Conservation (phyloP, 2,329 filamentous ascomycete genomes). For the Parasarocladium wereldwijsianum region DNA sequence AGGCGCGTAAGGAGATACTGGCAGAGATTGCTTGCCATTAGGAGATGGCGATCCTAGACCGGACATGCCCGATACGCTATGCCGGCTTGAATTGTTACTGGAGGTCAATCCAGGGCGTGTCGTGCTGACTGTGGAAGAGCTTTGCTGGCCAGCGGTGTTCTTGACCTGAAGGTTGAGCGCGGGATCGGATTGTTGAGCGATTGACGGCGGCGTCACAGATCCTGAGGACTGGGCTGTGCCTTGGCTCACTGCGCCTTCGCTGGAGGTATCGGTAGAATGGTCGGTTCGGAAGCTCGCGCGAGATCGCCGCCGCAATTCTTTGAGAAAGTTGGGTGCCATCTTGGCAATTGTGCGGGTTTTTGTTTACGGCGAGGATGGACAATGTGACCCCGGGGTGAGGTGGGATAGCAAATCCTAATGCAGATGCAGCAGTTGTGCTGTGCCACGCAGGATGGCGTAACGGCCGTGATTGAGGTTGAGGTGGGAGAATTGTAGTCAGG, state of each 20-base stretch:
- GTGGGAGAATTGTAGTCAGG: too few relatives aligned
- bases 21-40: conserved; percentile 39
- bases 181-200: conserved; percentile 50
- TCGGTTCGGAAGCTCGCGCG: conserved; percentile 57
- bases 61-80: conserved; percentile 50
- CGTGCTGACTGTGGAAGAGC: conserved; percentile 13
- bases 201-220: conserved; percentile 62
- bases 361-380: too few relatives aligned
- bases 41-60: conserved; percentile 41
- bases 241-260: conserved; percentile 37
- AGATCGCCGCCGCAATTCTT: conserved; percentile 62
- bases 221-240: conserved; percentile 51
- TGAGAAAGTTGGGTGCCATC: conserved; percentile 20
- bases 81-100: conserved; percentile 33
- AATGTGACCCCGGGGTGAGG: too few relatives aligned
- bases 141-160: conserved; percentile 16
- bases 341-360: too few relatives aligned
- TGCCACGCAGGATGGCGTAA: too few relatives aligned
- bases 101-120: conserved; percentile 20
- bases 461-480: too few relatives aligned
- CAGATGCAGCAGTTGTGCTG: too few relatives aligned
- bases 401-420: too few relatives aligned
- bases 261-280: conserved; percentile 45
- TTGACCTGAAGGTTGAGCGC: conserved; percentile 47
- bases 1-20: conserved; percentile 68